Evolutionary conservation across 345 rosid genomes (phyloP).

Genomic region (Geranium brycei): DNA sequence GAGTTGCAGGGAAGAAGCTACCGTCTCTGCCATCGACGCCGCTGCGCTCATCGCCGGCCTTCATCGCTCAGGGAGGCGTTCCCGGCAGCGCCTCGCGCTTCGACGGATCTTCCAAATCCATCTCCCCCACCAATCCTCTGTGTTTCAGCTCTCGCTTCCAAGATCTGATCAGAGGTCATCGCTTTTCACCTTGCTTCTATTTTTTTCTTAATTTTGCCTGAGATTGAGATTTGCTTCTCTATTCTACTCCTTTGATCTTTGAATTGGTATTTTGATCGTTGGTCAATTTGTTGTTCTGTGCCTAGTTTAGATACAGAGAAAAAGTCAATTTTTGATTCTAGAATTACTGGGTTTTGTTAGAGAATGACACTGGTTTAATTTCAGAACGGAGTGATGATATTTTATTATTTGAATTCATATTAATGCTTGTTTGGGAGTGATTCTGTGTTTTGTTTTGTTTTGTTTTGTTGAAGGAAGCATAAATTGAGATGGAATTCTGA

Average conservation of each 20-base stretch:
- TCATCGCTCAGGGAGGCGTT: slow-evolving; percentile 7
- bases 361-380: background rate
- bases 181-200: background rate
- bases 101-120: slow-evolving; percentile 26
- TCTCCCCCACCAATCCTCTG: slow-evolving; percentile 12
- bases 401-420: too few relatives aligned
- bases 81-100: slow-evolving; percentile 3
- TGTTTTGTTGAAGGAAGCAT: too few relatives aligned
- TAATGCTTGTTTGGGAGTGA: too few relatives aligned
- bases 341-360: background rate
- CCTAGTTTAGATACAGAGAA: too few relatives aligned
- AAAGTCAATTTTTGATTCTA: background rate
- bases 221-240: too few relatives aligned
- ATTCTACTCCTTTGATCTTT: too few relatives aligned
- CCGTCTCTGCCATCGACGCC: slow-evolving; percentile 38
- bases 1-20: slow-evolving; percentile 64
- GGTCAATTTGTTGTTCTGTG: background rate
- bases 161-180: slow-evolving; percentile 46
- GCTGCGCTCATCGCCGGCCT: slow-evolving; percentile 24
- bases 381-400: too few relatives aligned
- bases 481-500: too few relatives aligned
- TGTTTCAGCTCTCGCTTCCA: slow-evolving; percentile 17
- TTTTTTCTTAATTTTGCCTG: background rate
- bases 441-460: too few relatives aligned
- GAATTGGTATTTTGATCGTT: background rate